Evolutionary conservation across 805 yeast species (phyloP).

Genomic region (Wickerhamiella occidentalis): DNA sequence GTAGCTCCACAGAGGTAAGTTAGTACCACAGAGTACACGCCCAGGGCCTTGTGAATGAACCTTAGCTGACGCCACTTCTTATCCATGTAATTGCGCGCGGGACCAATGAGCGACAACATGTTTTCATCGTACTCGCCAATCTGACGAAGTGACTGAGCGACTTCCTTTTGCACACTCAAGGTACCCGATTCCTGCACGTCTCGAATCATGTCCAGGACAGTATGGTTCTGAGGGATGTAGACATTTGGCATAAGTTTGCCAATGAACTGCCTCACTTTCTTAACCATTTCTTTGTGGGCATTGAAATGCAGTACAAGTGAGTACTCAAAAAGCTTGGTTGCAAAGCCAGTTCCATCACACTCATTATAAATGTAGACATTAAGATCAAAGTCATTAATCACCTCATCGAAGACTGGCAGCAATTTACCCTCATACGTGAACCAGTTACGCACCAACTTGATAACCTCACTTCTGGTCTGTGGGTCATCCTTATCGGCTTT

Average conservation of each 20-base stretch:
- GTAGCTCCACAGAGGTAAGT: not conserved
- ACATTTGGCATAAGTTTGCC: not conserved
- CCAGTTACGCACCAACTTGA: no score
- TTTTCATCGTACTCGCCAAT: not conserved
- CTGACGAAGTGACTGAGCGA: not conserved
- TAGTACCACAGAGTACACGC: not conserved
- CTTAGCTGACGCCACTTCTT: not conserved
- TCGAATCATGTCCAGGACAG: not conserved
- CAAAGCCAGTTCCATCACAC: not conserved
- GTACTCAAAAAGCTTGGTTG: not conserved
- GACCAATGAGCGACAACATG: not conserved
- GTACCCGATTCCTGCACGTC: not conserved
- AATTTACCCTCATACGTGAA: no score
- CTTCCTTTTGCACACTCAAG: not conserved
- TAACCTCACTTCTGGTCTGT: no score
- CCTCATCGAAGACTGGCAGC: no score
- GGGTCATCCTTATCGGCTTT: no score
- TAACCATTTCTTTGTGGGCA: not conserved
- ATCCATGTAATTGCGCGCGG: not conserved
- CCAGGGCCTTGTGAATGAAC: not conserved
- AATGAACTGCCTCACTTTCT: not conserved
- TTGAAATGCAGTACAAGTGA: not conserved
- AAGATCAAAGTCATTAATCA: no score
- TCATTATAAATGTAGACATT: no score
- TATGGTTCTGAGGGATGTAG: not conserved